phyloP scores from a whole-genome alignment of 2,329 filamentous ascomycete genomes.

The Arthrinium puccinioides region DNA sequence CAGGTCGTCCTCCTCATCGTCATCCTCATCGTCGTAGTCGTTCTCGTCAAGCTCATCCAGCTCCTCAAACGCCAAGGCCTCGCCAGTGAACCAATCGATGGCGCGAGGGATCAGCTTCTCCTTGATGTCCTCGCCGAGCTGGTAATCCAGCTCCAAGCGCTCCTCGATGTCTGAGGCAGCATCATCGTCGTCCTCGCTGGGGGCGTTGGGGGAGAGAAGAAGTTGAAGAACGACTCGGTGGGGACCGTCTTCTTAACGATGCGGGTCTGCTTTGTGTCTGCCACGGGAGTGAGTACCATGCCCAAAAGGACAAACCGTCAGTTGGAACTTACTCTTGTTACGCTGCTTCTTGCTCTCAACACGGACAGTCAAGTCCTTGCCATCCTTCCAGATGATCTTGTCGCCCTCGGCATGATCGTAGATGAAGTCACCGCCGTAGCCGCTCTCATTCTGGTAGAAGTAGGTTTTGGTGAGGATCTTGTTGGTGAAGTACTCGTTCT shows the following conservation, averaged over 20 bases:
- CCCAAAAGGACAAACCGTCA: neutral
- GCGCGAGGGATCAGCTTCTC: conserved; percentile 98
- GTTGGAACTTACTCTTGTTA: conserved; percentile 79
- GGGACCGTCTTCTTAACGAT: conserved; percentile 99
- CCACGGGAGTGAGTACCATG: conserved; percentile 7
- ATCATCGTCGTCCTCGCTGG: conserved; percentile 61
- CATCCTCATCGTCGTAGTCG: conserved; percentile 79
- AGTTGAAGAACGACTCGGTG: conserved; percentile 98
- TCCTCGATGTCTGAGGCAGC: conserved; percentile 90
- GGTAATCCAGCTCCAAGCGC: conserved; percentile 95
- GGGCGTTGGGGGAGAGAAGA: conserved; percentile 92
- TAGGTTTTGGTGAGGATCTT: conserved; percentile 97
- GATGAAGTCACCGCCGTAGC: conserved; percentile 98
- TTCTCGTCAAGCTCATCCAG: conserved; percentile 76
- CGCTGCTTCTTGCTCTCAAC: conserved; percentile 99
- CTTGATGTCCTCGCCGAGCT: conserved; percentile 98
- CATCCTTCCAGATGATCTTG: conserved; percentile 93
- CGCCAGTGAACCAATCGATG: conserved; percentile 98
- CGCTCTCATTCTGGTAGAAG: conserved; percentile 97
- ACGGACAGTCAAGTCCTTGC: conserved; percentile 88
- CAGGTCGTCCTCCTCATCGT: conserved; percentile 81
- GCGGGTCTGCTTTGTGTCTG: conserved; percentile 97
- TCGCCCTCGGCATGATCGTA: conserved; percentile 98
- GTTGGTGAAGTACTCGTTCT: conserved; percentile 97
- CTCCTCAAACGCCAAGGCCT: conserved; percentile 95